Conservation (phyloP, 768 basidiomycete genomes). For the Plicaturopsis crispa region DNA sequence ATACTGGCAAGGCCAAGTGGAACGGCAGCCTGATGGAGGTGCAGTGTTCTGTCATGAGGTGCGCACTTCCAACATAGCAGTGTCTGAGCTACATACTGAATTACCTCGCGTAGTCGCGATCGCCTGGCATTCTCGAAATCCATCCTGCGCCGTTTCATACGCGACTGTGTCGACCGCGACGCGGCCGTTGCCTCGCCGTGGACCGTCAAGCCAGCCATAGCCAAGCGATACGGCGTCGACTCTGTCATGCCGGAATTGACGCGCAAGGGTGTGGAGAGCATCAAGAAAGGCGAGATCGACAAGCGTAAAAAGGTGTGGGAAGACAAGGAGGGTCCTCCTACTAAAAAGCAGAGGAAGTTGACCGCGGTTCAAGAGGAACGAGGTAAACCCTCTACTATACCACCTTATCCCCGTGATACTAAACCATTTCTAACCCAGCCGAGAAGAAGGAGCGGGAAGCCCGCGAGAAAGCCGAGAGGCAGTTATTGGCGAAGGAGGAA, state of each 20-base stretch:
- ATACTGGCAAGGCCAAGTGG: conserved; percentile 46
- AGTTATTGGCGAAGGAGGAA: conserved; percentile 60
- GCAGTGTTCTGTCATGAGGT: conserved; percentile 76
- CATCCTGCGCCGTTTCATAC: conserved; percentile 91
- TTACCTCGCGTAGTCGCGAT: conserved; percentile 61
- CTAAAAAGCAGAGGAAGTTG: conserved; percentile 78
- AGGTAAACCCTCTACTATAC: conserved; percentile 31
- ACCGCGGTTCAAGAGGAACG: conserved; percentile 68
- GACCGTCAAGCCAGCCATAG: conserved; percentile 86
- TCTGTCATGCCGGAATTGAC: conserved; percentile 83
- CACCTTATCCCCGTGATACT: neutral
- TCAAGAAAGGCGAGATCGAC: conserved; percentile 85
- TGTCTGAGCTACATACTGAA: conserved; percentile 3
- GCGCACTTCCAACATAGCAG: conserved; percentile 14
- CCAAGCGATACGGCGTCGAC: conserved; percentile 77
- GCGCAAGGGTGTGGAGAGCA: conserved; percentile 65
- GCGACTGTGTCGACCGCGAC: conserved; percentile 91
- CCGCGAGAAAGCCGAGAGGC: conserved; percentile 61
- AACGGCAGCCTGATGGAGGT: conserved; percentile 82
- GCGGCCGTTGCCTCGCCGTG: conserved; percentile 91
- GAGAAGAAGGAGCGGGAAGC: conserved; percentile 67
- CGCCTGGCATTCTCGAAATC: conserved; percentile 95
- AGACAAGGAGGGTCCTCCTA: conserved; percentile 76
- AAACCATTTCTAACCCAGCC: conserved; percentile 27
- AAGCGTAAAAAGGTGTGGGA: conserved; percentile 91